These are phyloP conservation scores for Metschnikowia reukaufii DNA, from an alignment of 805 yeast genomes.

Conservation along the genomic window DNA sequence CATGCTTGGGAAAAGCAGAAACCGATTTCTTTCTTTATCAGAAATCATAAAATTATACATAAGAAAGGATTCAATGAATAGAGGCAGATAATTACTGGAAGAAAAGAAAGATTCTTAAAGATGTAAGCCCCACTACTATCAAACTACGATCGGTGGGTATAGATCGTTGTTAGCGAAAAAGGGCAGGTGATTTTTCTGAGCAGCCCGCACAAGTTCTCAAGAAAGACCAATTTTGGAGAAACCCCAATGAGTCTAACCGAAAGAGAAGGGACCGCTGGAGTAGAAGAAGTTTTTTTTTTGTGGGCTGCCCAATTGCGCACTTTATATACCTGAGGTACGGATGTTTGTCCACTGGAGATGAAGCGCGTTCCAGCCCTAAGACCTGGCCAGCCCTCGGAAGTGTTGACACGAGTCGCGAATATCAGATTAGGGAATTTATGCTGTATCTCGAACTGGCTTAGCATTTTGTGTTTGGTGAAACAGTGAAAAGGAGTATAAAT, in stretches of 20 bases:
- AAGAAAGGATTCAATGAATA: too few relatives aligned
- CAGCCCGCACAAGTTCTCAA: conserved; percentile 15
- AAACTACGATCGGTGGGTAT: conserved; percentile 22
- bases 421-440: too few relatives aligned
- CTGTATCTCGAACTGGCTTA: too few relatives aligned
- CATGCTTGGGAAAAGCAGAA: background rate
- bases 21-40: background rate
- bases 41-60: too few relatives aligned
- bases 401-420: background rate
- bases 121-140: conserved; percentile 26
- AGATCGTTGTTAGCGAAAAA: conserved; percentile 26
- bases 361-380: background rate
- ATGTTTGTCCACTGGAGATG: conserved; percentile 1
- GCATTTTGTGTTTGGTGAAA: too few relatives aligned
- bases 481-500: too few relatives aligned
- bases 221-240: conserved; percentile 20
- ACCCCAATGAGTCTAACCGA: conserved; percentile 18
- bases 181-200: conserved; percentile 20
- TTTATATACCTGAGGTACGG: conserved; percentile 15
- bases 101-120: background rate
- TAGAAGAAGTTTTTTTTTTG: background rate
- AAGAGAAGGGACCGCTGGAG: conserved; percentile 19
- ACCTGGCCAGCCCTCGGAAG: background rate
- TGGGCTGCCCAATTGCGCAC: background rate
- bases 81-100: too few relatives aligned